phyloP scores from a whole-genome alignment of 805 yeast species.

The Yarrowia keelungensis region DNA sequence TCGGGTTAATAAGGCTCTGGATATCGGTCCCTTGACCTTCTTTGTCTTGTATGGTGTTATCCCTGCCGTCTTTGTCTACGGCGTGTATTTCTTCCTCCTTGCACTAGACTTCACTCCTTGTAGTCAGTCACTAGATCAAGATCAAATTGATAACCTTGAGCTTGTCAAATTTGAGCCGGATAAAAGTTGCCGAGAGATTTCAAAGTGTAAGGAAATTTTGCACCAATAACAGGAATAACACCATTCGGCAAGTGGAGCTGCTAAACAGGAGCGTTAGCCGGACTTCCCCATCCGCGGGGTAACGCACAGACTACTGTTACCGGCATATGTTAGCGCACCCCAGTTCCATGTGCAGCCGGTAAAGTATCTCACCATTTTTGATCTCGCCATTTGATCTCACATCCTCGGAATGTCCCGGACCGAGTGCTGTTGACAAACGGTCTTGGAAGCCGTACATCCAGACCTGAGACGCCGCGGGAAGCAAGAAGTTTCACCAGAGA shows the following conservation, averaged over 20 bases:
- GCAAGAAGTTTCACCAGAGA: not conserved
- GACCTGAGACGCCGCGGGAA: slow-evolving; percentile 2
- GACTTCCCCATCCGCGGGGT: too few relatives aligned
- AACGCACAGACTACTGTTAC: too few relatives aligned
- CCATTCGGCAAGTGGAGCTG: not conserved
- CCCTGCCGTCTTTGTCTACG: not conserved
- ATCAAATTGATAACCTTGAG: slow-evolving; percentile 27
- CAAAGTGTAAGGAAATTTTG: too few relatives aligned
- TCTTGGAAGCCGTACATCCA: slow-evolving; percentile 3
- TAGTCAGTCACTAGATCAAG: slow-evolving; percentile 9
- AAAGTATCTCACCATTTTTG: too few relatives aligned
- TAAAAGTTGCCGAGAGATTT: not conserved
- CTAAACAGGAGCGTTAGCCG: too few relatives aligned
- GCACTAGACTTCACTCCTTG: not conserved
- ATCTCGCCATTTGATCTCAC: not conserved
- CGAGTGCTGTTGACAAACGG: not conserved
- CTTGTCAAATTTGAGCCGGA: not conserved
- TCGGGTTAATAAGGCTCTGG: too few relatives aligned
- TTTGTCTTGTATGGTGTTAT: too few relatives aligned
- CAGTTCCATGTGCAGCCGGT: too few relatives aligned
- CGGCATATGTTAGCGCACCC: too few relatives aligned
- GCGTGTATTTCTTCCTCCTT: not conserved
- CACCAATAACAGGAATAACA: not conserved
- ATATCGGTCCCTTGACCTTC: too few relatives aligned
- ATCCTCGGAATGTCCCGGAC: not conserved